phyloP scores from a whole-genome alignment of 495 filamentous ascomycete species.

The Pseudotulostoma volvatum region DNA sequence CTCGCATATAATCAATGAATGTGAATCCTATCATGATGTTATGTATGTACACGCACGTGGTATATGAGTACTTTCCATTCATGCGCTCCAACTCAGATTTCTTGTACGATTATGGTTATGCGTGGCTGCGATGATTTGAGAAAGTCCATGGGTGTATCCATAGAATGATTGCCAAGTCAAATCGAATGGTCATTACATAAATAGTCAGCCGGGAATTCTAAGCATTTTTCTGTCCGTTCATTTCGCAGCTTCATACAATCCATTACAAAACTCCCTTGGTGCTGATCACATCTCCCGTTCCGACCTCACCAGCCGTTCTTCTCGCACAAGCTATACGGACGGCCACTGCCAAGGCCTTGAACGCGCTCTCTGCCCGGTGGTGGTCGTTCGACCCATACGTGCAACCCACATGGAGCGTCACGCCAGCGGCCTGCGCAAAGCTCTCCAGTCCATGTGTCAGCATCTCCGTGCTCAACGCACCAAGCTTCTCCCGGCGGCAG shows the following conservation, averaged over 20 bases:
- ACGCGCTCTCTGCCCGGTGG: constrained; percentile 89
- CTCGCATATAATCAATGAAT: too few relatives aligned
- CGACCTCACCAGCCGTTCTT: constrained; percentile 53
- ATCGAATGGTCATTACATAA: too few relatives aligned
- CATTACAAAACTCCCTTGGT: constrained; percentile 69
- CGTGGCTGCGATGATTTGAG: too few relatives aligned
- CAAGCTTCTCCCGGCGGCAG: constrained; percentile 77
- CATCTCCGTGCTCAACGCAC: constrained; percentile 89
- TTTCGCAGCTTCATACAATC: constrained; percentile 1
- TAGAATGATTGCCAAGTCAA: background rate
- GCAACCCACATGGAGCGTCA: constrained; percentile 87
- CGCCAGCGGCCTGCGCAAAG: constrained; percentile 78
- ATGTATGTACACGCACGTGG: too few relatives aligned
- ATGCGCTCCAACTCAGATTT: too few relatives aligned
- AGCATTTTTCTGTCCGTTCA: too few relatives aligned
- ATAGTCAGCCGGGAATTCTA: too few relatives aligned
- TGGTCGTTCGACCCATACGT: constrained; percentile 85
- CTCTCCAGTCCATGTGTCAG: constrained; percentile 86
- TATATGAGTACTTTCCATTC: too few relatives aligned
- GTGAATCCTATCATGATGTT: too few relatives aligned
- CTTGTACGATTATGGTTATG: too few relatives aligned
- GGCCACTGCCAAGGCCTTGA: constrained; percentile 88
- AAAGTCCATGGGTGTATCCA: too few relatives aligned
- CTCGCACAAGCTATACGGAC: constrained; percentile 55
- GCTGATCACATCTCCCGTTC: constrained; percentile 81